Evolutionary conservation across 257 asterid genomes (phyloP), one percentile per base, ranked within the genome.

Genomic region (Solanum boliviense): DNA sequence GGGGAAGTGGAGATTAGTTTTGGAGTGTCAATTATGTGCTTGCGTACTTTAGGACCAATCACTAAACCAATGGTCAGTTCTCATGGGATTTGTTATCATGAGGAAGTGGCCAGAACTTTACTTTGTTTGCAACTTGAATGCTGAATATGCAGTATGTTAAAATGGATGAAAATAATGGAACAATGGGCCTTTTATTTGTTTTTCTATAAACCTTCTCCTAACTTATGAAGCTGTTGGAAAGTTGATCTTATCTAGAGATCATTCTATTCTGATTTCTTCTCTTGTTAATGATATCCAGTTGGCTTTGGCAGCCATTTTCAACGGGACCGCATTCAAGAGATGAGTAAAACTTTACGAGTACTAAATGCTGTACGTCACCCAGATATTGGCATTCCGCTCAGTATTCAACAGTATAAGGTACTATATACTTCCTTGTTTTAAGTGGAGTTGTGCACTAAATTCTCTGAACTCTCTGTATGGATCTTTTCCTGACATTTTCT

Each of bases 341-440:
- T 92, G 94, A 92, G 94, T 86, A 94, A 94, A 90, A 94, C 89
- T 67, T 91, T 97, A 87, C 98, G 99, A 78, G 98, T 97, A 67
- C 88, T 97, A 82, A 97, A 97, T 95, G 97, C 95, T 88, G 99
- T 94, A 67, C 98, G 98, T 88, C 91, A 92, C 85, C 92, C 88
- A 16, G 95, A 97, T 81, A 91, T 94, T 74, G 99, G 99, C 38
- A 94, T 94, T 89, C 98, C 99, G 88, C 94, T 96, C 36, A 97
- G 99, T 93, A 94, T 96, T 91, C 97, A 96, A 89, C 99, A 97
- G 89, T 97, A 95, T 92, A 94, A 97, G 99, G 99, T 96, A 73
- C 71, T 87, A 10, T 44, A 35, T 89, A 84, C 86, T 88, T 39
- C 84, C 86, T 79, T 62, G 68, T 62, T 87, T 56, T 82, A 82